These are phyloP conservation scores for Penicillium rolfsii DNA, from an alignment of 2,329 filamentous ascomycete genomes.

Conservation along the genomic window DNA sequence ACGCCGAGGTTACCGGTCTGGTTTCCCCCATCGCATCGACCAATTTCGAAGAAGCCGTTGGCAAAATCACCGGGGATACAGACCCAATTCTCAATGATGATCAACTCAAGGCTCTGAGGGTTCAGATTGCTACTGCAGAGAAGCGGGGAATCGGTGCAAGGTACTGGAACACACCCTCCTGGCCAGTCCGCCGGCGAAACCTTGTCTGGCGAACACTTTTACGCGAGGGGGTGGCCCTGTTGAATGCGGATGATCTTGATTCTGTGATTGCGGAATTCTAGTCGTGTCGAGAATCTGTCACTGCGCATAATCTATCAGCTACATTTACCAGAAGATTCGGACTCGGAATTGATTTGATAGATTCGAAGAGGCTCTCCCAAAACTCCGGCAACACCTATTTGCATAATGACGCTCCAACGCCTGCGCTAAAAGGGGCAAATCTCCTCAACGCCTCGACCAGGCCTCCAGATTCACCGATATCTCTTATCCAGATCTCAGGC, in stretches of 20 bases:
- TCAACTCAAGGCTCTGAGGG: conserved; percentile 55
- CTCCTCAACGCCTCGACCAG: neutral
- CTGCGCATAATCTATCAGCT: neutral
- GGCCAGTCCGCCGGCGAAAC: conserved; percentile 62
- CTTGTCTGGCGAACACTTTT: conserved; percentile 61
- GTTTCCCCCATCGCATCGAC: conserved; percentile 60
- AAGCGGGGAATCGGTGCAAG: conserved; percentile 61
- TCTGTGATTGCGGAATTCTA: conserved; percentile 50
- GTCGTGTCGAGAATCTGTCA: neutral
- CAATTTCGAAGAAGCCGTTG: conserved; percentile 51
- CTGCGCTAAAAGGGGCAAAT: neutral
- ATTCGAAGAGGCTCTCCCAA: neutral
- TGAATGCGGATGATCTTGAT: conserved; percentile 67
- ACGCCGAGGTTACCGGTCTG: conserved; percentile 50
- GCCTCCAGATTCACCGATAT: neutral
- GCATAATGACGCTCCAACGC: neutral
- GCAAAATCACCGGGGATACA: conserved; percentile 43
- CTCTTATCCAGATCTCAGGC: conserved; percentile 14
- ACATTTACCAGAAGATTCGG: neutral
- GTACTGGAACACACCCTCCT: conserved; percentile 67
- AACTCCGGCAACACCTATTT: neutral
- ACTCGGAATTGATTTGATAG: too few relatives aligned
- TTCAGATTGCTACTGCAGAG: conserved; percentile 59
- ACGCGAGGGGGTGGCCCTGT: conserved; percentile 61
- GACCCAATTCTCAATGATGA: conserved; percentile 33